Percentiles rank a stretch among this genome's conserved stretches.
Evolutionary conservation across 257 asterid genomes (phyloP).

Genomic region (Striga asiatica): DNA sequence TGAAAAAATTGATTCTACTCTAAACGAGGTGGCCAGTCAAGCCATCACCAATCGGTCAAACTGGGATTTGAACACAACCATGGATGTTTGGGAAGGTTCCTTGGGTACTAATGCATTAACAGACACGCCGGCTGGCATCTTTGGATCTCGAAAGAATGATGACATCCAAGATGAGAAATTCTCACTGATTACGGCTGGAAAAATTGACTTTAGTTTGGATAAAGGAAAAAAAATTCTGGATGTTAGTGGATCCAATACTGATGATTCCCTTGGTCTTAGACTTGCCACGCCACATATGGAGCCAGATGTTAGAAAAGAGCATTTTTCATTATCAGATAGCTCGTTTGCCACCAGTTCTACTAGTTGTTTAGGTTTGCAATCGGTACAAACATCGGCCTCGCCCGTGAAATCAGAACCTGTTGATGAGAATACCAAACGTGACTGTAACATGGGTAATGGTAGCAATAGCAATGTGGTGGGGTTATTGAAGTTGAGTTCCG

Average conservation of each 20-base stretch:
- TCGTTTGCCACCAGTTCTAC: conserved; percentile 14
- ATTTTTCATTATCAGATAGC: conserved; percentile 21
- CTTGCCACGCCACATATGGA: conserved; percentile 36
- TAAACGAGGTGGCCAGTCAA: conserved; percentile 15
- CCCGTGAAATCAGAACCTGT: conserved; percentile 60
- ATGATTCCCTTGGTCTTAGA: conserved; percentile 55
- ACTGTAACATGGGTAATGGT: conserved; percentile 28
- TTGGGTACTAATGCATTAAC: conserved; percentile 19
- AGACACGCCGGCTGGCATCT: conserved; percentile 18
- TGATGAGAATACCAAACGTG: conserved; percentile 35
- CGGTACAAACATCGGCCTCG: conserved; percentile 14
- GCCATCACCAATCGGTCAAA: conserved; percentile 41
- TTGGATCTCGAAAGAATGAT: conserved; percentile 17
- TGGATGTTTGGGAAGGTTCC: conserved; percentile 86
- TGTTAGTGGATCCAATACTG: conserved; percentile 24
- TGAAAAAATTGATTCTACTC: conserved; percentile 17
- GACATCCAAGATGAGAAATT: conserved; percentile 15
- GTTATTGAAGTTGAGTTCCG: conserved; percentile 21
- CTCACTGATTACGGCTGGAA: conserved; percentile 20
- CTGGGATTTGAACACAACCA: conserved; percentile 84
- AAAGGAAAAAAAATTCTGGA: conserved; percentile 34
- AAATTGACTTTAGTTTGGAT: conserved; percentile 17
- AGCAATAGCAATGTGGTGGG: conserved; percentile 26
- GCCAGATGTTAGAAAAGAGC: conserved; percentile 18
- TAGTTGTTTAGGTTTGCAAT: conserved; percentile 21